phyloP scores from a whole-genome alignment of 2,329 filamentous ascomycete genomes.

The Simplicillium aogashimaense region DNA sequence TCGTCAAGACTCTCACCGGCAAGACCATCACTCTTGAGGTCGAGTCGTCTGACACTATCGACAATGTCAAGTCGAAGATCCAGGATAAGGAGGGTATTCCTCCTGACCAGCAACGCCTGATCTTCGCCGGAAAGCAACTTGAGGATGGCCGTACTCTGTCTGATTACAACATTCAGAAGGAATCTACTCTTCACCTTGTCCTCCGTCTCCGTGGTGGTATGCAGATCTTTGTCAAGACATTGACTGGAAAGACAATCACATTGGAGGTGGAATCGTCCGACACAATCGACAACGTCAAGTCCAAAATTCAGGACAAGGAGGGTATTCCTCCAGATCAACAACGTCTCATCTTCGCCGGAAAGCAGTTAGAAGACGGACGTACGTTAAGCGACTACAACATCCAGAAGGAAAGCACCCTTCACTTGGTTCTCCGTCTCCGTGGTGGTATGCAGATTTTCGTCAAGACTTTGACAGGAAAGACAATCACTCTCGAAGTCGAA shows the following conservation, averaged over 20 bases:
- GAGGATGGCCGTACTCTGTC: constrained; percentile 85
- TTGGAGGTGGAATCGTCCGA: constrained; percentile 82
- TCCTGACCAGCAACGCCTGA: constrained; percentile 88
- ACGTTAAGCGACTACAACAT: constrained; percentile 95
- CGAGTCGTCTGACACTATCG: constrained; percentile 82
- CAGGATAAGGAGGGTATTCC: constrained; percentile 97
- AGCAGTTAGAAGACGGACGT: constrained; percentile 86
- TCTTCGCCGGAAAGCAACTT: constrained; percentile 92
- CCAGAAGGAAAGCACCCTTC: constrained; percentile 79
- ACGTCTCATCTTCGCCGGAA: constrained; percentile 85
- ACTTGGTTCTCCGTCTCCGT: constrained; percentile 71
- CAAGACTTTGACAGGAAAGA: constrained; percentile 86
- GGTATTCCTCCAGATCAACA: constrained; percentile 93
- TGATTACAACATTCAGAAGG: constrained; percentile 96
- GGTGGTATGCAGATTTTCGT: constrained; percentile 73
- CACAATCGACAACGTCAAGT: constrained; percentile 91
- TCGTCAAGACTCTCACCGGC: constrained; percentile 79
- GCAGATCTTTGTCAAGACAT: constrained; percentile 81
- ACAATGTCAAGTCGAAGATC: constrained; percentile 95
- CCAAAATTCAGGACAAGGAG: constrained; percentile 88
- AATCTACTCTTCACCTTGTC: constrained; percentile 75
- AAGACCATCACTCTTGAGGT: constrained; percentile 93
- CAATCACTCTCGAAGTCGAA: constrained; percentile 86
- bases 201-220: constrained; percentile 84
- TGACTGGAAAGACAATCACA: constrained; percentile 91